Conservation (phyloP, 306 rosid genomes). For the Gillenia trifoliata region DNA sequence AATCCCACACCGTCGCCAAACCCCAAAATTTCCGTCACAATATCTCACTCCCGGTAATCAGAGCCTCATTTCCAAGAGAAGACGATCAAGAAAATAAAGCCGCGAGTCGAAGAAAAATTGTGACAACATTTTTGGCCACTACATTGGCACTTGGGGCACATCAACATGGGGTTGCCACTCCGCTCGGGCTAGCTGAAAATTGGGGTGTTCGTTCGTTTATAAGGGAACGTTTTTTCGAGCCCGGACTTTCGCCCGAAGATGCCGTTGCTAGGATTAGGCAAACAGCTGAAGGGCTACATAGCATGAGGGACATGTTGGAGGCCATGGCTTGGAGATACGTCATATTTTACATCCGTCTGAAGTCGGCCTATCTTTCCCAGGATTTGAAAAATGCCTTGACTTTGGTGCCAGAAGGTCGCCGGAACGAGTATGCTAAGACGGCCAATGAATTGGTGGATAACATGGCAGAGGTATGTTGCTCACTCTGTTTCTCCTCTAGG, state of each 20-base stretch:
- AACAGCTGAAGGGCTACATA: constrained; percentile 82
- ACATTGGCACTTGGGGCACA: constrained; percentile 29
- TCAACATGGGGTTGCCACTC: constrained; percentile 7
- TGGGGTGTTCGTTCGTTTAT: constrained; percentile 83
- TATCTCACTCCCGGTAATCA: constrained; percentile 7
- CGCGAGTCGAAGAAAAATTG: constrained; percentile 44
- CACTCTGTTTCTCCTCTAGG: not conserved
- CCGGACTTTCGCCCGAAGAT: constrained; percentile 73
- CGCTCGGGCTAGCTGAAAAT: constrained; percentile 50
- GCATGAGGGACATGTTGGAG: constrained; percentile 78
- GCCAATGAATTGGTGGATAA: constrained; percentile 84
- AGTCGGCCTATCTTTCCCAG: constrained; percentile 69
- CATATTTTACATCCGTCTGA: constrained; percentile 65
- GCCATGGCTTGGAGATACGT: constrained; percentile 90
- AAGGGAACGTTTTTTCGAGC: constrained; percentile 60
- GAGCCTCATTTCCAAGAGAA: constrained; percentile 14
- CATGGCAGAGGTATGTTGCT: constrained; percentile 60
- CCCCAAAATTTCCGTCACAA: not conserved
- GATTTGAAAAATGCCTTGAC: constrained; percentile 69
- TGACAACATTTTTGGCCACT: constrained; percentile 43
- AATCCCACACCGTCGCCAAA: constrained; percentile 41
- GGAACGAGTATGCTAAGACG: constrained; percentile 47
- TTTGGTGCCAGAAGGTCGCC: constrained; percentile 53
- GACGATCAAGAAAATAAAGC: constrained; percentile 20
- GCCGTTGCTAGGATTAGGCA: constrained; percentile 76